Conservation (phyloP, 2,329 filamentous ascomycete species). For the Diaporthe capsici region DNA sequence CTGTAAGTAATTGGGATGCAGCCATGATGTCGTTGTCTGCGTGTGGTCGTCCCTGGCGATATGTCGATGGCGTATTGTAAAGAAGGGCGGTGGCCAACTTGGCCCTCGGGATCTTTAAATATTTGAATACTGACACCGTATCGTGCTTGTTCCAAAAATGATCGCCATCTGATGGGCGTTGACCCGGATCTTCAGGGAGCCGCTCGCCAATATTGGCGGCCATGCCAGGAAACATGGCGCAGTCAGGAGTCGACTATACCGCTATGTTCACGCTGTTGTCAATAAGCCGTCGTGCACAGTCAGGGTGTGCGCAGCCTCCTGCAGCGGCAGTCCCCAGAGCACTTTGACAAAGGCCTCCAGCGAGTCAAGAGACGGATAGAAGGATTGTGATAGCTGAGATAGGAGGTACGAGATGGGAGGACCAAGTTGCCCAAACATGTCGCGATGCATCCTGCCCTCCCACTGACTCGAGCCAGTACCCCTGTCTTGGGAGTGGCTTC, state of each 20-base stretch:
- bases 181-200: neutral
- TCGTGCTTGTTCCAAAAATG: neutral
- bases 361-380: neutral
- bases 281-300: neutral
- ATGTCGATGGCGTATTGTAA: neutral
- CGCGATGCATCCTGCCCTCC: slow-evolving; percentile 5
- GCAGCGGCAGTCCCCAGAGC: too few species aligned
- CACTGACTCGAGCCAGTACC: slow-evolving; percentile 15
- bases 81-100: fast-evolving
- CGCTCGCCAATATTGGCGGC: neutral
- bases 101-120: neutral
- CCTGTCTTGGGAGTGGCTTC: slow-evolving; percentile 22
- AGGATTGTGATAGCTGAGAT: neutral
- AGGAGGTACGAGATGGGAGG: neutral
- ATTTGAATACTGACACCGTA: neutral
- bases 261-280: neutral
- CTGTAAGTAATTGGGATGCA: neutral
- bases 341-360: neutral
- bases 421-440: slow-evolving; percentile 7
- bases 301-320: neutral
- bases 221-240: neutral
- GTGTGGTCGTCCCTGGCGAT: neutral
- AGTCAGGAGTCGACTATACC: neutral
- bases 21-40: neutral
- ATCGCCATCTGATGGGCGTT: neutral